Base-by-base conservation (phyloP, 805 yeast species). In the Saccharomycopsis sp. region DNA sequence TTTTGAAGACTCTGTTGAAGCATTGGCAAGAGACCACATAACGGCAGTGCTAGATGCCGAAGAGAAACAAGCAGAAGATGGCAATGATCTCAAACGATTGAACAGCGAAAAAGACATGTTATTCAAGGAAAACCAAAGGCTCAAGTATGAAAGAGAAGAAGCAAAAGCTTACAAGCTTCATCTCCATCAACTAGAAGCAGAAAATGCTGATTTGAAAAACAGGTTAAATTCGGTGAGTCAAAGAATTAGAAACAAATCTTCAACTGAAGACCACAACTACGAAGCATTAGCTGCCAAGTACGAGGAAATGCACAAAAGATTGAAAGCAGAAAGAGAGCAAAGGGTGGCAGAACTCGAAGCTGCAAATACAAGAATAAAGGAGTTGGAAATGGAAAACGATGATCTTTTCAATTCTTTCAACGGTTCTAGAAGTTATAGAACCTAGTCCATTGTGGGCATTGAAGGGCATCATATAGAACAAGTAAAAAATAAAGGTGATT, bases 271-370 rank as follows among this genome's bases (percentile, higher is more conserved):
- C 2, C 4, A 13, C 1, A 33, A 42, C 12, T 50, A 53, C 22
- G 39, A 35, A 2, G 69, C 71, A 13, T 58, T 71, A 23, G 56
- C 68, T 34, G 64, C 63, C 41, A 63, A 86, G 41, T 61, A 80
- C 12, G 77, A 74, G 18, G 86, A 78, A 49, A 55, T 82, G 32
- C 73, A 74, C 30, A 72, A 65, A 47, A 65, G 79, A 51, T 78
- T 84, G 80, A 75, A 77, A 51, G 66, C 76, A 4, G 88, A 82
- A 48, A 63, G 86, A 46, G 92, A 81, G 55, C 71, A 81, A 15
- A 59, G 87, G 22, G 71, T 71, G 16, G 64, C 75, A 41, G 88
- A 81, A 49, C 65, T 67, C 39, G 66, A 66, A 27, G 77, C 78
- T 27, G 73, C 81, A 2, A 64, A 68, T 36, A 56, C 59, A 34